Evolutionary conservation across 257 asterid genomes (phyloP).

Genomic region (Primulina eburnea): DNA sequence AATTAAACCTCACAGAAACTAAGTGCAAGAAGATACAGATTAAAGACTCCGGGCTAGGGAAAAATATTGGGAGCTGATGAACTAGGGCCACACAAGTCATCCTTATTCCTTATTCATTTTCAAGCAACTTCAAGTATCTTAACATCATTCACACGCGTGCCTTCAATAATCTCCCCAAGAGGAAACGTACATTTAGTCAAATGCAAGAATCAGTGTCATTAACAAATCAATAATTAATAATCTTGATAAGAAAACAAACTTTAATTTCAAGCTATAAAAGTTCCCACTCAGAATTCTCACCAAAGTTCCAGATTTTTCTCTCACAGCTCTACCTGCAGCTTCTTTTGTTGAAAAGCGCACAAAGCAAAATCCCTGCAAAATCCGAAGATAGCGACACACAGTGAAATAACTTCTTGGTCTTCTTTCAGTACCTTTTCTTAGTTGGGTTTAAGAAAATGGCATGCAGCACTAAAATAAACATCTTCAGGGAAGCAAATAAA

Average conservation of each 20-base stretch:
- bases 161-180: background rate
- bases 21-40: background rate
- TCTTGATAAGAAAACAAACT: constrained; percentile 5
- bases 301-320: constrained; percentile 64
- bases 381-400: constrained; percentile 12
- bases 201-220: background rate
- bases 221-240: background rate
- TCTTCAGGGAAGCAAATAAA: constrained; percentile 12
- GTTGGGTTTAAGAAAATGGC: constrained; percentile 1
- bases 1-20: background rate
- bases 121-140: constrained; percentile 14
- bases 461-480: constrained; percentile 20
- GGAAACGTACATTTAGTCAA: too few relatives aligned
- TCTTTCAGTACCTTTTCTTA: constrained; percentile 9
- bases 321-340: constrained; percentile 82
- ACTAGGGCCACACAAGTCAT: background rate
- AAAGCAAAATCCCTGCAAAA: constrained; percentile 80
- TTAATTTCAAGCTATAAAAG: constrained; percentile 11
- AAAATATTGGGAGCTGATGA: background rate
- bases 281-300: constrained; percentile 38
- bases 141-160: constrained; percentile 11
- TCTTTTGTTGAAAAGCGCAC: constrained; percentile 74
- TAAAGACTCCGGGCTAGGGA: background rate
- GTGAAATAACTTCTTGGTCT: constrained; percentile 24
- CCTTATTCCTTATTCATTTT: constrained; percentile 1